phyloP scores from a whole-genome alignment of 176 grass and related monocot genomes.

The Carex kokanica region DNA sequence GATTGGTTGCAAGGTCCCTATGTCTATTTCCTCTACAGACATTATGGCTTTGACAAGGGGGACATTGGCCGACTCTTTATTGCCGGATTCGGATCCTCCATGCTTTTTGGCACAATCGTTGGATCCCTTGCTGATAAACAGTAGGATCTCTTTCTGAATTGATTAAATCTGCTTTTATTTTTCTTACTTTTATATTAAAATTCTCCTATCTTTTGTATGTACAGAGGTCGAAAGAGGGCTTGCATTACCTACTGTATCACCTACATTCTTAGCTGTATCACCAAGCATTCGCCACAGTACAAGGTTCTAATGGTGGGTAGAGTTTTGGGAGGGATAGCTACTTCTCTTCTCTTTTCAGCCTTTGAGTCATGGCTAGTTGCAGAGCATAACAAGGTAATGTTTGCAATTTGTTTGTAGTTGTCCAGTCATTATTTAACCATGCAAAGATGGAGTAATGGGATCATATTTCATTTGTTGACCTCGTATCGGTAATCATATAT shows the following conservation, averaged over 20 bases:
- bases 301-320: slow-evolving; percentile 49
- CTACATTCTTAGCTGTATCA: slow-evolving; percentile 60
- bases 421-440: neutral
- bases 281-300: slow-evolving; percentile 59
- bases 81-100: slow-evolving; percentile 51
- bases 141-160: slow-evolving; percentile 26
- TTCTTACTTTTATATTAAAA: neutral
- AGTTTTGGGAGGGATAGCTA: slow-evolving; percentile 51
- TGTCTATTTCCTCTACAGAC: slow-evolving; percentile 47
- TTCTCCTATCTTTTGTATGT: neutral
- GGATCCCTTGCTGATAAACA: slow-evolving; percentile 63
- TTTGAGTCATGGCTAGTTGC: slow-evolving; percentile 70
- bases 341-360: slow-evolving; percentile 56
- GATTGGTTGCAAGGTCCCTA: slow-evolving; percentile 57
- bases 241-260: slow-evolving; percentile 53
- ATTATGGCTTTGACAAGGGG: slow-evolving; percentile 47
- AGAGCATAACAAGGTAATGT: slow-evolving; percentile 57
- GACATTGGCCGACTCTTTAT: slow-evolving; percentile 56
- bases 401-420: neutral
- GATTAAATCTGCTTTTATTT: neutral
- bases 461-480: neutral
- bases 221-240: slow-evolving; percentile 54
- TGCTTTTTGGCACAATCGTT: slow-evolving; percentile 63
- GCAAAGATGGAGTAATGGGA: neutral
- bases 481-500: neutral